Evolutionary conservation across 2,329 filamentous ascomycete species (phyloP).

Genomic region (Aspergillus sp.): DNA sequence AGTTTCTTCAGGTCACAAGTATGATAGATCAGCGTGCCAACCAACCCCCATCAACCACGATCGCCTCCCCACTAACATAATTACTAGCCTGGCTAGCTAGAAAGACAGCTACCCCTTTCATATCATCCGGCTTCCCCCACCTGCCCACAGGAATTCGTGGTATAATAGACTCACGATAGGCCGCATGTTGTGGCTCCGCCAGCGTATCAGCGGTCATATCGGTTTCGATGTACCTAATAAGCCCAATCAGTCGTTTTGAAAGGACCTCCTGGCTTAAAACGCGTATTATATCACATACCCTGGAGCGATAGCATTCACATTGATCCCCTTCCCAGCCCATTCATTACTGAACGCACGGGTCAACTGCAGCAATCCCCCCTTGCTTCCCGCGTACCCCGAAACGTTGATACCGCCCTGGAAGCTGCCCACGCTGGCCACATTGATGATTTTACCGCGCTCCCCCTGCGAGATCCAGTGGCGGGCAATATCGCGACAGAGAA

Average conservation of each 20-base stretch:
- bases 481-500: conserved; percentile 35
- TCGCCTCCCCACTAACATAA: background rate
- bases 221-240: background rate
- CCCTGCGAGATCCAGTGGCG: conserved; percentile 24
- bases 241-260: background rate
- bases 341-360: conserved; percentile 85
- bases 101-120: background rate
- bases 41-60: conserved; percentile 6
- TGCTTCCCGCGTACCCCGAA: conserved; percentile 81
- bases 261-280: background rate
- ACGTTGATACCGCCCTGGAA: conserved; percentile 88
- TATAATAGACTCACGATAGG: background rate
- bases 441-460: conserved; percentile 64
- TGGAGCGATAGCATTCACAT: conserved; percentile 56
- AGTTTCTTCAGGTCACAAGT: fast-evolving
- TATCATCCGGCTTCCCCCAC: conserved; percentile 4
- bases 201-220: background rate
- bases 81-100: background rate
- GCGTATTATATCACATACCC: conserved; percentile 67
- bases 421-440: conserved; percentile 76
- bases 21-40: background rate
- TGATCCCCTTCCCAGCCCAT: conserved; percentile 75
- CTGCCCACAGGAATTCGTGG: background rate
- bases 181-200: background rate
- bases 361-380: conserved; percentile 81